Conservation (phyloP, 768 basidiomycete genomes). For the Trametes elegans region DNA sequence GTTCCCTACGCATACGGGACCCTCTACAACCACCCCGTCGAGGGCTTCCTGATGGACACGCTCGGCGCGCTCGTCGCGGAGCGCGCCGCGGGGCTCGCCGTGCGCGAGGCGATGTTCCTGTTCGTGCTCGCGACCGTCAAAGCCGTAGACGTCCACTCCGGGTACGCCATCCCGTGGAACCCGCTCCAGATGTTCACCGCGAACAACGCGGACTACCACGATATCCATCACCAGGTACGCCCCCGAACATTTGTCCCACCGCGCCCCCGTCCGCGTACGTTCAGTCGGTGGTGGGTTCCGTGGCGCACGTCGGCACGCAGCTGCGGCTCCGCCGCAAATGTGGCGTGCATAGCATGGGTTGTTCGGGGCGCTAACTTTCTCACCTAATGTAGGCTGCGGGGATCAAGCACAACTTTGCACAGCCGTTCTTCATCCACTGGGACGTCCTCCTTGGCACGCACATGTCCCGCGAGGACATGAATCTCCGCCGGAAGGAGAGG, state of each 20-base stretch:
- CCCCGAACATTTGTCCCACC: neutral
- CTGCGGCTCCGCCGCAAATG: too few species aligned
- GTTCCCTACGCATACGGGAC: conserved; percentile 98
- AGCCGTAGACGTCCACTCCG: conserved; percentile 95
- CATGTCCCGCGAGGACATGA: conserved; percentile 69
- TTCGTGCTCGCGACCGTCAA: conserved; percentile 84
- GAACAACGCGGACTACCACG: conserved; percentile 96
- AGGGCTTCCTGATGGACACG: conserved; percentile 88
- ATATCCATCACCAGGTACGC: conserved; percentile 92
- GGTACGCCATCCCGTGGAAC: conserved; percentile 87
- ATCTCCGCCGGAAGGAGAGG: conserved; percentile 36
- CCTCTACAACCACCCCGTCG: conserved; percentile 95
- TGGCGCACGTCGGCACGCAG: too few species aligned
- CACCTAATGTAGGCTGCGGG: conserved; percentile 54
- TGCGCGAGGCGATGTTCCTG: conserved; percentile 80
- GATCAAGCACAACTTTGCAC: conserved; percentile 92
- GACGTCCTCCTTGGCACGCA: conserved; percentile 81
- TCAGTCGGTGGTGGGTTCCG: too few species aligned
- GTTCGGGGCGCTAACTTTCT: neutral
- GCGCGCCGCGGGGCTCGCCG: conserved; percentile 57
- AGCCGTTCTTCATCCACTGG: conserved; percentile 97
- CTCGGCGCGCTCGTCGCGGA: conserved; percentile 83
- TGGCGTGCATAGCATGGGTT: too few species aligned
- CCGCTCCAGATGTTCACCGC: conserved; percentile 80
- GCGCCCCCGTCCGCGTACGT: too few species aligned